Evolutionary conservation across 176 grass and related monocot species (phyloP).

Genomic region (Oryza brachyantha): DNA sequence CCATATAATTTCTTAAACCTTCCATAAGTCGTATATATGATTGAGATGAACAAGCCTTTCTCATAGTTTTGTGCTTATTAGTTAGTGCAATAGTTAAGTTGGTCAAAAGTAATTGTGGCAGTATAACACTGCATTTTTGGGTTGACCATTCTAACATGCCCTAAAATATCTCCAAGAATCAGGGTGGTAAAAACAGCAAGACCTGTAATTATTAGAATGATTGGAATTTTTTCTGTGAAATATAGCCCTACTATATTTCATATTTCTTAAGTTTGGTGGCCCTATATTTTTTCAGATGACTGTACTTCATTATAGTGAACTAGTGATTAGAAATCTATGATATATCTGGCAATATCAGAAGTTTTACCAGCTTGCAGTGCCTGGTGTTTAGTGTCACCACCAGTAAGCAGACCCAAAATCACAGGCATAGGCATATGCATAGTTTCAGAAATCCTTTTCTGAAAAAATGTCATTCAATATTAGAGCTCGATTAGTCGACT

Average conservation of each 20-base stretch:
- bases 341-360: neutral
- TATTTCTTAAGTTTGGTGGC: neutral
- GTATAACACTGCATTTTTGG: neutral
- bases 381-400: neutral
- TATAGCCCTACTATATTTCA: neutral
- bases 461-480: neutral
- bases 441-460: conserved; percentile 6
- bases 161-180: neutral
- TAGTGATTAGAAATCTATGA: neutral
- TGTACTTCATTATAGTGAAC: neutral
- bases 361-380: neutral
- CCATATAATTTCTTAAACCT: neutral
- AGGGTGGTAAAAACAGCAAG: neutral
- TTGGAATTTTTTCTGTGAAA: neutral
- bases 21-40: neutral
- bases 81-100: neutral
- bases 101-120: neutral
- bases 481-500: neutral
- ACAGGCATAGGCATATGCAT: neutral
- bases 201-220: neutral
- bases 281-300: neutral
- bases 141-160: neutral
- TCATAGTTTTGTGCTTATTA: no score
- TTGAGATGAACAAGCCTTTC: neutral
- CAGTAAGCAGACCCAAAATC: neutral